Evolutionary conservation across 106 monocot species (phyloP).

Genomic region (Dendrobium officinale): DNA sequence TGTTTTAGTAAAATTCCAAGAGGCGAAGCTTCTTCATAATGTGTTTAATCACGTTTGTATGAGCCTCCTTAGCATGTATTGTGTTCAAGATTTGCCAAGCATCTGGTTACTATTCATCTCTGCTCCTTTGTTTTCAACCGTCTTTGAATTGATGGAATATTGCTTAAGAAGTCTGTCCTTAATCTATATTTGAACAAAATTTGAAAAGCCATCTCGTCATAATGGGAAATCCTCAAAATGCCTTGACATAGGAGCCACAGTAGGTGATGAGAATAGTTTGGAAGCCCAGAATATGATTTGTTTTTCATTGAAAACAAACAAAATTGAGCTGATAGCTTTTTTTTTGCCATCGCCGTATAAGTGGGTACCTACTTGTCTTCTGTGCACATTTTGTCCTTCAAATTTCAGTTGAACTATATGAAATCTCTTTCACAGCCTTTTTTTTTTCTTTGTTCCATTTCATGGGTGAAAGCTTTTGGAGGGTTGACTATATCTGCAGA

Average conservation of each 20-base stretch:
- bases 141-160: background rate
- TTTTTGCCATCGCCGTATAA: background rate
- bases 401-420: too few relatives aligned
- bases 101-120: background rate
- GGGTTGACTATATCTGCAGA: background rate
- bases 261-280: background rate
- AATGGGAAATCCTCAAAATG: background rate
- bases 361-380: too few relatives aligned
- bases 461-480: too few relatives aligned
- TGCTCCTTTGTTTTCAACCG: background rate
- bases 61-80: background rate
- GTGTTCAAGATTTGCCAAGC: too few relatives aligned
- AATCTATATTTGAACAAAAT: background rate
- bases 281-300: background rate
- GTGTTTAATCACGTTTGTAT: background rate
- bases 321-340: background rate
- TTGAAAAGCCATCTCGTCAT: background rate
- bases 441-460: too few relatives aligned
- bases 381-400: too few relatives aligned
- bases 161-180: background rate
- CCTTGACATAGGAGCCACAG: background rate
- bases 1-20: background rate
- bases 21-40: background rate
- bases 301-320: background rate
- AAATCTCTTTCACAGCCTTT: too few relatives aligned